Percentiles rank a stretch among this genome's conserved stretches.
phyloP scores from a whole-genome alignment of 768 basidiomycete genomes.

The Peribolospora kevripleyi region DNA sequence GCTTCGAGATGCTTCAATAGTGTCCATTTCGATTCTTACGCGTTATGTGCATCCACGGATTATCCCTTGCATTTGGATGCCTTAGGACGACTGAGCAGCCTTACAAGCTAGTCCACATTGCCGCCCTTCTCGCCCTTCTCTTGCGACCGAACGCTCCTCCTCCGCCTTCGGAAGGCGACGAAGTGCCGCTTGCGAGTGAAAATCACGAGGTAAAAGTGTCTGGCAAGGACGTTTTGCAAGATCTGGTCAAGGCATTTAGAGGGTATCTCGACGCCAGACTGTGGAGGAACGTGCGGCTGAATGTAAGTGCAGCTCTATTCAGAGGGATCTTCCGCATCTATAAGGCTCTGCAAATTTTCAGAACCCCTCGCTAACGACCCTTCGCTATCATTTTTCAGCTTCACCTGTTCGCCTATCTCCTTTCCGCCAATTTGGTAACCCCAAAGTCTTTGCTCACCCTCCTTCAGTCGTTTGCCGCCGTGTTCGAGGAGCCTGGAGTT shows the following conservation, averaged over 20 bases:
- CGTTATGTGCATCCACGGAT: background rate
- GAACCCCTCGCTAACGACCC: background rate
- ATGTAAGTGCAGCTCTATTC: slow-evolving; percentile 30
- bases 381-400: slow-evolving; percentile 30
- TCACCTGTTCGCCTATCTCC: slow-evolving; percentile 75
- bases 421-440: slow-evolving; percentile 42
- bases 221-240: slow-evolving; percentile 52
- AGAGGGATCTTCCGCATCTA: background rate
- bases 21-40: background rate
- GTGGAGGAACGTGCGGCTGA: slow-evolving; percentile 73
- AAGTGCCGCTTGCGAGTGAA: slow-evolving; percentile 20
- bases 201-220: slow-evolving; percentile 23
- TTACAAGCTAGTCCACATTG: slow-evolving; percentile 76
- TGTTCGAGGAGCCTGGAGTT: slow-evolving; percentile 70
- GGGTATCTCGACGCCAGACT: slow-evolving; percentile 63
- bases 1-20: background rate
- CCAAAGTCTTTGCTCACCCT: slow-evolving; percentile 54
- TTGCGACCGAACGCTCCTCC: slow-evolving; percentile 4
- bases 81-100: slow-evolving; percentile 49
- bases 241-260: slow-evolving; percentile 79
- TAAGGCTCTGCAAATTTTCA: slow-evolving; percentile 1
- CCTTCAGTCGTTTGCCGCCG: slow-evolving; percentile 57
- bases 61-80: background rate
- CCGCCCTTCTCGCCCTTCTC: slow-evolving; percentile 47
- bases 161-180: slow-evolving; percentile 15